These are phyloP conservation scores for Oligophagozyma castellii DNA, from an alignment of 1,139 yeast genomes.

Conservation along the genomic window DNA sequence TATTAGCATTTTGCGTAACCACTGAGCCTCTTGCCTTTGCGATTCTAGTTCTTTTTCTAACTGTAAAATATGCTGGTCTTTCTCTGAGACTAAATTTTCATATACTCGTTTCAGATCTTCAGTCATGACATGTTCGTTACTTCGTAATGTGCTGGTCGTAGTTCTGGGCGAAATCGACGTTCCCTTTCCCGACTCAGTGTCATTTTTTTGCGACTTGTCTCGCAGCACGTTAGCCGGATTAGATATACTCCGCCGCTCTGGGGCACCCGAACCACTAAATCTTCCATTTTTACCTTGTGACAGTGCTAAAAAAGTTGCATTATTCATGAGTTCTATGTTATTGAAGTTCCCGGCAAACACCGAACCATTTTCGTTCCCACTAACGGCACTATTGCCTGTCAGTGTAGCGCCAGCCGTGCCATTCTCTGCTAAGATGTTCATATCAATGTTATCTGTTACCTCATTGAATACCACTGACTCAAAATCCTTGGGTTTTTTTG, in stretches of 20 bases:
- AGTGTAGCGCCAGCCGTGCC: no score
- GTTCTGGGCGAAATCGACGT: background rate
- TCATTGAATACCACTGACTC: background rate
- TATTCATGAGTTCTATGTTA: background rate
- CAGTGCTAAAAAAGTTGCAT: background rate
- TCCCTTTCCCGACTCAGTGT: background rate
- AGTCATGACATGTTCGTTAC: constrained; percentile 7
- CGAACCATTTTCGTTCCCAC: background rate
- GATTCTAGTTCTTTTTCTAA: constrained; percentile 20
- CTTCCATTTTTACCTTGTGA: background rate
- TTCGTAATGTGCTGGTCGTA: background rate
- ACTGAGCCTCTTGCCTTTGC: constrained; percentile 22
- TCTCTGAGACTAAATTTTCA: constrained; percentile 17
- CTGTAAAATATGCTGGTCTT: constrained; percentile 19
- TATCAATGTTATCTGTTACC: background rate
- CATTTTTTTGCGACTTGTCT: background rate
- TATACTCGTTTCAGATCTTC: constrained; percentile 14
- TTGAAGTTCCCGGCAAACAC: background rate
- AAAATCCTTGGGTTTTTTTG: background rate
- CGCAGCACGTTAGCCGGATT: background rate
- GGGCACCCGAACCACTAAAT: background rate
- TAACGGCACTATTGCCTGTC: background rate
- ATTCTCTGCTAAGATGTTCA: no score
- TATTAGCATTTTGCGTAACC: constrained; percentile 23
- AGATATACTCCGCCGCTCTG: background rate